These are phyloP conservation scores for Biscutella laevigata DNA, from an alignment of 441 rosid species.

Conservation along the genomic window DNA sequence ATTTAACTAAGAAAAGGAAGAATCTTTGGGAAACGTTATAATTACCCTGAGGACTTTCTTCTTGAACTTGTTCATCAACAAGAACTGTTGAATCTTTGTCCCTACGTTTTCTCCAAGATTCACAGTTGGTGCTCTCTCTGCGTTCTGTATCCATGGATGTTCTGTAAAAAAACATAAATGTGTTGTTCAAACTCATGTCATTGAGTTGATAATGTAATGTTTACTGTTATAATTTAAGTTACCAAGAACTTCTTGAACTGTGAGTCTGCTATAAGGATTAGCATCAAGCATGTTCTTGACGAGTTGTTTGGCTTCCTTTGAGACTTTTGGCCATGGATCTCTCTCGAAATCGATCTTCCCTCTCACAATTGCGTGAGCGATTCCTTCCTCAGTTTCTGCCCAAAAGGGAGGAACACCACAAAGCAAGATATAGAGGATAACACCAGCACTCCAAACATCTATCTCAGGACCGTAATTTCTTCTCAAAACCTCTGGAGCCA, in stretches of 20 bases:
- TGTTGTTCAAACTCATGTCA: not conserved
- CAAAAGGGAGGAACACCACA: slow-evolving; percentile 95
- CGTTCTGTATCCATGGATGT: slow-evolving; percentile 71
- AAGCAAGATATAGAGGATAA: slow-evolving; percentile 76
- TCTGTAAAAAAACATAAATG: slow-evolving; percentile 32
- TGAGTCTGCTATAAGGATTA: slow-evolving; percentile 57
- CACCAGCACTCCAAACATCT: slow-evolving; percentile 88
- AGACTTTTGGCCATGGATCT: slow-evolving; percentile 86
- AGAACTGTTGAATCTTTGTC: slow-evolving; percentile 69
- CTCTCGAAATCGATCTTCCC: slow-evolving; percentile 58
- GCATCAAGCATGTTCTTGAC: slow-evolving; percentile 63
- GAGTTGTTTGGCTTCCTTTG: slow-evolving; percentile 56
- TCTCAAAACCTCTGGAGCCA: slow-evolving; percentile 87
- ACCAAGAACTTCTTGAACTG: slow-evolving; percentile 75
- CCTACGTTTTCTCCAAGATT: slow-evolving; percentile 66
- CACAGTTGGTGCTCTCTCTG: slow-evolving; percentile 49
- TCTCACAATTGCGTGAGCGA: slow-evolving; percentile 64
- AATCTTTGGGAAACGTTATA: not conserved
- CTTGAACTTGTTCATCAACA: slow-evolving; percentile 89
- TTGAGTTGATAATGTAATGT: not conserved
- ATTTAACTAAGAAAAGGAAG: too few relatives aligned
- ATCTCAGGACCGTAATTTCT: slow-evolving; percentile 68
- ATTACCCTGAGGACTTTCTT: slow-evolving; percentile 72
- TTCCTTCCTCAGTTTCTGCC: slow-evolving; percentile 94
- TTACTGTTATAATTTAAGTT: not conserved